Evolutionary conservation across 805 yeast genomes (phyloP).

Genomic region (Yamadazyma sp.): DNA sequence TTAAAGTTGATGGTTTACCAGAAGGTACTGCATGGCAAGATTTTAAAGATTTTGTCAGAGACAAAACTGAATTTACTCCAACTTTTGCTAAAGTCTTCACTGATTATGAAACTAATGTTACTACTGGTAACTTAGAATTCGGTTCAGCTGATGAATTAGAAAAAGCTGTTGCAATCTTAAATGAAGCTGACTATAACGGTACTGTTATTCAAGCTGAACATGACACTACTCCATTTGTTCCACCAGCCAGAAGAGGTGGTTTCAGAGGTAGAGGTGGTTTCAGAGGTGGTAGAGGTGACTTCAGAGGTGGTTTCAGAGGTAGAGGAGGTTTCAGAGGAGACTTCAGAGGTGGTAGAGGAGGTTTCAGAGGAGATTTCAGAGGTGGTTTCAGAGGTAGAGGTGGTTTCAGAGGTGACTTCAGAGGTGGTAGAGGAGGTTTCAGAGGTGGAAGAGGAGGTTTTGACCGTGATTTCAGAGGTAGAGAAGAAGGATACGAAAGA

Average conservation of each 20-base stretch:
- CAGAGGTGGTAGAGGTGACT: constrained; percentile 35
- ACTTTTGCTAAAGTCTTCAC: constrained; percentile 55
- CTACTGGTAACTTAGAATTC: constrained; percentile 53
- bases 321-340: constrained; percentile 36
- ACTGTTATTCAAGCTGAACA: constrained; percentile 69
- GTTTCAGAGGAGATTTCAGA: constrained; percentile 37
- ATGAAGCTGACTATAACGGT: constrained; percentile 71
- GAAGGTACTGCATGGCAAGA: constrained; percentile 85
- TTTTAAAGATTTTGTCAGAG: constrained; percentile 85
- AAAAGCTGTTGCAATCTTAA: constrained; percentile 69
- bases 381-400: constrained; percentile 23
- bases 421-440: constrained; percentile 38
- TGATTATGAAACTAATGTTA: constrained; percentile 45
- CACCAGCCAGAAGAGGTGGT: constrained; percentile 45
- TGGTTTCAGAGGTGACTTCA: constrained; percentile 32
- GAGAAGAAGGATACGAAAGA: constrained; percentile 42
- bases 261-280: constrained; percentile 35
- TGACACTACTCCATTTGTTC: constrained; percentile 63
- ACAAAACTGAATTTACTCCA: constrained; percentile 61
- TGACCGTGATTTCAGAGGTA: constrained; percentile 42
- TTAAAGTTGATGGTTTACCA: constrained; percentile 66
- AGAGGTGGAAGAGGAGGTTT: constrained; percentile 27
- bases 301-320: constrained; percentile 36
- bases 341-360: constrained; percentile 32
- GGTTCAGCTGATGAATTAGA: constrained; percentile 69